Evolutionary conservation across 768 basidiomycete species (phyloP).

Genomic region (Psilocybe cyanescens): DNA sequence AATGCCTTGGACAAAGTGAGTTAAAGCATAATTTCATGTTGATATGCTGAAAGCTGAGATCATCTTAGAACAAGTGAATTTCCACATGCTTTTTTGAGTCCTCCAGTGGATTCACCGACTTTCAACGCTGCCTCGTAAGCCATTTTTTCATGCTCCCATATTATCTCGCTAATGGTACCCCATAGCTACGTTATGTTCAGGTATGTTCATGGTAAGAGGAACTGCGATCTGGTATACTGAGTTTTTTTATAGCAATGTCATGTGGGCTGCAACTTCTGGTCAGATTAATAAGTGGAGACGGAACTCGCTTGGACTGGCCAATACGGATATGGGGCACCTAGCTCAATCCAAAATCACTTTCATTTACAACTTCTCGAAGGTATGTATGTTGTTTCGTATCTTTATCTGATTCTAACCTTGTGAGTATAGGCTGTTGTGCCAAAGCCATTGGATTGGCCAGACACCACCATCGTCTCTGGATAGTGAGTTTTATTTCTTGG

Average conservation of each 20-base stretch:
- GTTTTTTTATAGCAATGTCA: constrained; percentile 45
- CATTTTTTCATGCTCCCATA: not conserved
- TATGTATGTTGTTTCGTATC: constrained; percentile 19
- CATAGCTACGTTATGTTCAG: constrained; percentile 25
- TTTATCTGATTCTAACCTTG: not conserved
- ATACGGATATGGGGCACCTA: constrained; percentile 63
- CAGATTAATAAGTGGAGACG: constrained; percentile 73
- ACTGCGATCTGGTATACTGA: constrained; percentile 2
- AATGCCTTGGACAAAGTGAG: constrained; percentile 63
- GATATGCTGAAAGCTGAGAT: not conserved
- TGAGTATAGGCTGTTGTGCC: constrained; percentile 55
- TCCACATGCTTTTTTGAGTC: constrained; percentile 66
- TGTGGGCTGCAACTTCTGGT: constrained; percentile 67
- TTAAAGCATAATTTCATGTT: not conserved
- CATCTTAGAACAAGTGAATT: constrained; percentile 54
- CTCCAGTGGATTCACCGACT: constrained; percentile 63
- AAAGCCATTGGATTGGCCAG: constrained; percentile 73
- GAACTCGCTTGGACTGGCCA: constrained; percentile 46
- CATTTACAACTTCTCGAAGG: constrained; percentile 71
- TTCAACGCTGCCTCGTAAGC: constrained; percentile 65
- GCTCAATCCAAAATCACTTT: constrained; percentile 64
- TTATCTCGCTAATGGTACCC: not conserved
- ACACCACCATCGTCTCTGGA: constrained; percentile 58
- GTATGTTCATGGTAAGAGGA: constrained; percentile 62
- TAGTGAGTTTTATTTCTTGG: constrained; percentile 41